Evolutionary conservation across 129 eudicot genomes (phyloP).

Genomic region (Dittrichia graveolens): DNA sequence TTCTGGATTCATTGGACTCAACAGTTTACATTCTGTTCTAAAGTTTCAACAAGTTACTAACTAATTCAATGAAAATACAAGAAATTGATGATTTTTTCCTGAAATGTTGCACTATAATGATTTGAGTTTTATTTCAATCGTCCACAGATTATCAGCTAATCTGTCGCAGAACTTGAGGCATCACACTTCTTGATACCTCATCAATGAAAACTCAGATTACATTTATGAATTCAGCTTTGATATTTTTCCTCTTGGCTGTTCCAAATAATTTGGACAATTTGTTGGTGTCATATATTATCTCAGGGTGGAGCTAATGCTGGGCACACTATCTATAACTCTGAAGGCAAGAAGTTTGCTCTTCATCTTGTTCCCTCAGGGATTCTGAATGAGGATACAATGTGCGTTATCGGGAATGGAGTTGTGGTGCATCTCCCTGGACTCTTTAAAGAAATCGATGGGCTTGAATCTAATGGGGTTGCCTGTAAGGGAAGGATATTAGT

Average conservation of each 20-base stretch:
- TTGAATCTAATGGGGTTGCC: constrained; percentile 83
- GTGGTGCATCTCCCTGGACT: constrained; percentile 93
- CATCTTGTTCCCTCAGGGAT: constrained; percentile 99
- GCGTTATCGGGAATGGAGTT: constrained; percentile 95
- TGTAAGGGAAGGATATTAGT: constrained; percentile 84
- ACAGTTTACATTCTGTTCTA: neutral
- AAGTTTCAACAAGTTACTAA: neutral
- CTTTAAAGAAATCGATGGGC: constrained; percentile 85
- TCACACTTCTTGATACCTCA: too few species aligned
- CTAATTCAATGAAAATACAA: neutral
- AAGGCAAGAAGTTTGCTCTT: constrained; percentile 97
- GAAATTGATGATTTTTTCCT: neutral
- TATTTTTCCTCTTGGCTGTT: too few species aligned
- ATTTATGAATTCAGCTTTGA: too few species aligned
- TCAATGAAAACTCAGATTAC: too few species aligned
- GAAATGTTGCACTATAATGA: too few species aligned
- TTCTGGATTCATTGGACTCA: neutral
- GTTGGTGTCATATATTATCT: too few species aligned
- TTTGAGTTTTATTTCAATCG: too few species aligned
- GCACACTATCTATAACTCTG: constrained; percentile 91
- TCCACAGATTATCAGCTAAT: too few species aligned
- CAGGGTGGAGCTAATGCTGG: constrained; percentile 99
- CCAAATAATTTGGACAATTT: neutral
- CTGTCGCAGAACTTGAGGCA: too few species aligned
- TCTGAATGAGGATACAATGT: constrained; percentile 80